Conservation (phyloP, 1,139 yeast species). For the Candida sanyaensis region DNA sequence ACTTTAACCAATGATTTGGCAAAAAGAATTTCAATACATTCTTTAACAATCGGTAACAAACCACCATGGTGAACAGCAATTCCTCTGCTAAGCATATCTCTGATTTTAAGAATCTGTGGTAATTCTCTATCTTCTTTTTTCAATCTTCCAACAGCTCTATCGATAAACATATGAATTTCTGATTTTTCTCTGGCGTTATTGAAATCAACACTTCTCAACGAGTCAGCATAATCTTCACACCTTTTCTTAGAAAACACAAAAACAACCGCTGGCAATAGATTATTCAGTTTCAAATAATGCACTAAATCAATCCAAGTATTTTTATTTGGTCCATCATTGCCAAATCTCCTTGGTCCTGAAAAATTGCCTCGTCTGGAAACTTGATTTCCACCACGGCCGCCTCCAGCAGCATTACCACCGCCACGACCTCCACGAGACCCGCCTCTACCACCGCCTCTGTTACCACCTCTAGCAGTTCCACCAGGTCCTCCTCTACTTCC, state of each 20-base stretch:
- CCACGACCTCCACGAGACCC: constrained; percentile 27
- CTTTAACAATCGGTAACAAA: constrained; percentile 89
- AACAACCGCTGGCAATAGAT: constrained; percentile 83
- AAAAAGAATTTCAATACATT: constrained; percentile 89
- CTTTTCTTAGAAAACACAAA: constrained; percentile 93
- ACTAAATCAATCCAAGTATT: constrained; percentile 78
- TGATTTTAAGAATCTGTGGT: constrained; percentile 83
- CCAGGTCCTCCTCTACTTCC: constrained; percentile 50
- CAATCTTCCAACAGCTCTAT: constrained; percentile 82
- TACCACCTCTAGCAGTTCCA: constrained; percentile 46
- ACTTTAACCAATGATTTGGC: constrained; percentile 85
- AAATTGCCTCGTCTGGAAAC: constrained; percentile 26
- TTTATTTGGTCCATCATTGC: constrained; percentile 72
- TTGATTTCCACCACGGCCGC: constrained; percentile 22
- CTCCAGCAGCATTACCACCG: constrained; percentile 16
- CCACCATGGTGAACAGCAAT: constrained; percentile 99
- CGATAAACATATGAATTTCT: constrained; percentile 90
- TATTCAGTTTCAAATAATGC: constrained; percentile 66
- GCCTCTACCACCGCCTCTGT: constrained; percentile 27
- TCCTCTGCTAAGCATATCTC: constrained; percentile 86
- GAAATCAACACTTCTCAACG: constrained; percentile 73
- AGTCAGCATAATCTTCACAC: constrained; percentile 90
- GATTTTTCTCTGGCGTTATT: constrained; percentile 83
- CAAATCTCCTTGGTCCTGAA: constrained; percentile 33
- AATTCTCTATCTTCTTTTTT: constrained; percentile 90